phyloP scores from a whole-genome alignment of 2,329 filamentous ascomycete species.

The Pyrenophora seminiperda region DNA sequence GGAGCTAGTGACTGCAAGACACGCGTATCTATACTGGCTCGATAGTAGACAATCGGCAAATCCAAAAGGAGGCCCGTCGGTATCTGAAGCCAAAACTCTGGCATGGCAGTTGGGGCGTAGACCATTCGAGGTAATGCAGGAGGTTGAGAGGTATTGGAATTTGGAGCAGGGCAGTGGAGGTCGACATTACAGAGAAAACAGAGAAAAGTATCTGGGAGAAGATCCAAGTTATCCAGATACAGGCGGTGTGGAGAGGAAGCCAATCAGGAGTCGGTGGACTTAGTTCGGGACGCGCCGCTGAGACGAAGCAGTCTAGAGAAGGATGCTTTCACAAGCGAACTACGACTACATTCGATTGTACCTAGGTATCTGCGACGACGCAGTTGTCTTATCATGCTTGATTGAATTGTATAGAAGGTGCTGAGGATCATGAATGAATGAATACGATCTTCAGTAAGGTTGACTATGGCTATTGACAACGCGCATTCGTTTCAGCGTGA shows the following conservation, averaged over 20 bases:
- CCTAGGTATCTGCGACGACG: no score
- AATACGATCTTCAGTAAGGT: no score
- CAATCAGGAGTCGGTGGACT: conserved; percentile 14
- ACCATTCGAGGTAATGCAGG: conserved; percentile 18
- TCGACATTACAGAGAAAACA: conserved; percentile 7
- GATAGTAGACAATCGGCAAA: conserved; percentile 13
- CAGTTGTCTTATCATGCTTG: no score
- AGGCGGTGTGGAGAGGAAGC: not conserved
- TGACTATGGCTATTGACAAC: no score
- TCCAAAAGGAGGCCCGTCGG: conserved; percentile 10
- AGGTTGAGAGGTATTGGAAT: conserved; percentile 18
- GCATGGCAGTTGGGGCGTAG: conserved; percentile 10
- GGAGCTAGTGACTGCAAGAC: conserved; percentile 18
- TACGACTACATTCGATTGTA: no score
- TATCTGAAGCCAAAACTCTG: conserved; percentile 14
- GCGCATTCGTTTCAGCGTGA: no score
- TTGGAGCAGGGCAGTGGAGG: conserved; percentile 18
- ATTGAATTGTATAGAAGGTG: no score
- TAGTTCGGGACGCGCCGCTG: not conserved
- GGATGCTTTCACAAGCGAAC: no score
- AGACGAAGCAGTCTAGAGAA: no score
- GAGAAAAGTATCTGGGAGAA: conserved; percentile 16
- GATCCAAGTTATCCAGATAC: conserved; percentile 9
- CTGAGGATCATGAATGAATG: no score
- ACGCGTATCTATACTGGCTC: conserved; percentile 26